Percentiles rank a stretch among this genome's conserved stretches.
phyloP scores from a whole-genome alignment of 2,329 filamentous ascomycete species.

The Xylariomycetidae sp. region DNA sequence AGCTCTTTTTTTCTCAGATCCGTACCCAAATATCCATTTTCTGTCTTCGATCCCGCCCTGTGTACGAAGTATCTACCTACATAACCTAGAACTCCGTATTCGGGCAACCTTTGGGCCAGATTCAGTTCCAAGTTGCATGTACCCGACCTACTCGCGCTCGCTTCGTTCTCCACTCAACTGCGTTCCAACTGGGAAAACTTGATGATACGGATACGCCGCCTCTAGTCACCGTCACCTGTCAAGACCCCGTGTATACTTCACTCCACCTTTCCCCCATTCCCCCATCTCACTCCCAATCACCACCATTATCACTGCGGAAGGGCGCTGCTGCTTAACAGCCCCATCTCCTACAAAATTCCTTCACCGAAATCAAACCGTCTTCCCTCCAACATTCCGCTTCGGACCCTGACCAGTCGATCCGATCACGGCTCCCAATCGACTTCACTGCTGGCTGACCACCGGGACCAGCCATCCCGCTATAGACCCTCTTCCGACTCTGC shows the following conservation, averaged over 20 bases:
- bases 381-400: slow-evolving; percentile 81
- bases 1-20: too few relatives aligned
- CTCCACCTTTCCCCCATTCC: slow-evolving; percentile 30
- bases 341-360: slow-evolving; percentile 80
- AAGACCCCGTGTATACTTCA: slow-evolving; percentile 18
- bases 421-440: slow-evolving; percentile 38
- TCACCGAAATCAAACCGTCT: slow-evolving; percentile 63
- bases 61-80: too few relatives aligned
- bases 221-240: slow-evolving; percentile 8
- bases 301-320: slow-evolving; percentile 41
- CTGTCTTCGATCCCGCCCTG: too few relatives aligned
- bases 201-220: too few relatives aligned
- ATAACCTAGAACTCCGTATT: too few relatives aligned
- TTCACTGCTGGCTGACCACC: slow-evolving; percentile 41
- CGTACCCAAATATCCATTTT: too few relatives aligned
- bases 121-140: too few relatives aligned
- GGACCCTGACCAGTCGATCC: slow-evolving; percentile 54
- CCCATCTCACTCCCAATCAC: slow-evolving; percentile 19
- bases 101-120: too few relatives aligned
- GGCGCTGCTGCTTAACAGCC: slow-evolving; percentile 77
- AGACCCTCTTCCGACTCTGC: slow-evolving; percentile 48
- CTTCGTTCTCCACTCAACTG: too few relatives aligned
- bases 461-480: slow-evolving; percentile 38
- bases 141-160: too few relatives aligned
- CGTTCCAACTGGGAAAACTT: too few relatives aligned